These are phyloP conservation scores for Gautieria morchelliformis DNA, from an alignment of 768 basidiomycete genomes.

Conservation along the genomic window DNA sequence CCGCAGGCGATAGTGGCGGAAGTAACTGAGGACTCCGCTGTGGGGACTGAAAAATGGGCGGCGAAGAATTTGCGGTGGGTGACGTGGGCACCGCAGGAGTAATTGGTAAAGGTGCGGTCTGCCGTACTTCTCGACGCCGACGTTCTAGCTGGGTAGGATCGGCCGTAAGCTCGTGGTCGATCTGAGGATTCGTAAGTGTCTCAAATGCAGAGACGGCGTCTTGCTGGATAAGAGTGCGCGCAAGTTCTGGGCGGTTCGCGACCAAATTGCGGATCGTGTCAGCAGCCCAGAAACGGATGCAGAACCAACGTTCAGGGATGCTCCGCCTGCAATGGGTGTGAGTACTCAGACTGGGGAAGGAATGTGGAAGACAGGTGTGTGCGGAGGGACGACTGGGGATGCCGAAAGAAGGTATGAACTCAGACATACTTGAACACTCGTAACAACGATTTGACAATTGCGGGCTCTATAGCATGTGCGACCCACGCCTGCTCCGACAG, in stretches of 20 bases:
- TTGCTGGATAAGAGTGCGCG: not conserved
- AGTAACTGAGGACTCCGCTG: not conserved
- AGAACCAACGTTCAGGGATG: constrained; percentile 2
- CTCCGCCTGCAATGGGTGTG: not conserved
- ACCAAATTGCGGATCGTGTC: not conserved
- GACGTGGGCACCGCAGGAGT: not conserved
- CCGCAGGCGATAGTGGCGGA: not conserved
- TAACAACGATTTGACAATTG: not conserved
- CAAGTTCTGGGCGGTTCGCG: not conserved
- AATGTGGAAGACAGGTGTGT: not conserved
- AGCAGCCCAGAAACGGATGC: constrained; percentile 1
- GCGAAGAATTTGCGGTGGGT: not conserved
- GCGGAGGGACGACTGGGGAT: not conserved
- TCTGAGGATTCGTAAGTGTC: not conserved
- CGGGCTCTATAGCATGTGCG: not conserved
- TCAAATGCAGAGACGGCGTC: not conserved
- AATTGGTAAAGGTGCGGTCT: not conserved
- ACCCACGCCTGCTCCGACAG: constrained; percentile 1
- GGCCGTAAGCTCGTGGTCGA: not conserved
- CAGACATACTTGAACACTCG: not conserved
- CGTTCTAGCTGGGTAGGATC: not conserved
- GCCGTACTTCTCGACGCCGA: not conserved
- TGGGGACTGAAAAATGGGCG: not conserved
- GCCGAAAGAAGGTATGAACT: not conserved
- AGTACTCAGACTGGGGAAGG: not conserved